Percentiles rank a stretch among this genome's conserved stretches.
phyloP scores from a whole-genome alignment of 1,139 yeast genomes.

The Debaryomyces fabryi region DNA sequence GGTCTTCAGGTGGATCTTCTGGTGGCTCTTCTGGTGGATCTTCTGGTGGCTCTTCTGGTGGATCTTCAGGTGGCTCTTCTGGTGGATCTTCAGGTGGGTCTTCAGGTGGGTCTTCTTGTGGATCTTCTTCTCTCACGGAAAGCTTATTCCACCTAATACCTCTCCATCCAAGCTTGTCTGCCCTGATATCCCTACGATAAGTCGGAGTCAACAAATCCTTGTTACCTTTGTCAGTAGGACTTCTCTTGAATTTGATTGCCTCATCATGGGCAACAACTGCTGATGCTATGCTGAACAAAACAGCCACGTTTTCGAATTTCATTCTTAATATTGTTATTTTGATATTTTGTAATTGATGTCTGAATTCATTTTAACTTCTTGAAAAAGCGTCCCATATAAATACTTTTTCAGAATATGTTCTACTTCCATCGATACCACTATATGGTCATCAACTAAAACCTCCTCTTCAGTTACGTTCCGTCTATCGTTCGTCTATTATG shows the following conservation, averaged over 20 bases:
- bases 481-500: neutral
- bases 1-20: too few relatives aligned
- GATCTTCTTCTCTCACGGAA: neutral
- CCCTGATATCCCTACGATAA: neutral
- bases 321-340: neutral
- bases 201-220: neutral
- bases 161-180: neutral
- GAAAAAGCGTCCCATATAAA: neutral
- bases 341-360: neutral
- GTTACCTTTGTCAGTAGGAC: neutral
- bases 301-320: conserved; percentile 1
- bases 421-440: neutral
- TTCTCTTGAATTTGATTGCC: neutral
- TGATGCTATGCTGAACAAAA: neutral
- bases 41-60: neutral
- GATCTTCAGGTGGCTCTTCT: neutral
- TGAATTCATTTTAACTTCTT: neutral
- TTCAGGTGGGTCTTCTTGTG: neutral
- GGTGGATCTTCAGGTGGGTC: neutral
- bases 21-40: neutral
- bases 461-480: neutral
- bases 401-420: neutral
- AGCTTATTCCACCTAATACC: neutral
- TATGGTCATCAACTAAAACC: neutral
- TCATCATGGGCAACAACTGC: neutral